Evolutionary conservation across 495 filamentous ascomycete species (phyloP).

Genomic region (Annulohypoxylon stygium): DNA sequence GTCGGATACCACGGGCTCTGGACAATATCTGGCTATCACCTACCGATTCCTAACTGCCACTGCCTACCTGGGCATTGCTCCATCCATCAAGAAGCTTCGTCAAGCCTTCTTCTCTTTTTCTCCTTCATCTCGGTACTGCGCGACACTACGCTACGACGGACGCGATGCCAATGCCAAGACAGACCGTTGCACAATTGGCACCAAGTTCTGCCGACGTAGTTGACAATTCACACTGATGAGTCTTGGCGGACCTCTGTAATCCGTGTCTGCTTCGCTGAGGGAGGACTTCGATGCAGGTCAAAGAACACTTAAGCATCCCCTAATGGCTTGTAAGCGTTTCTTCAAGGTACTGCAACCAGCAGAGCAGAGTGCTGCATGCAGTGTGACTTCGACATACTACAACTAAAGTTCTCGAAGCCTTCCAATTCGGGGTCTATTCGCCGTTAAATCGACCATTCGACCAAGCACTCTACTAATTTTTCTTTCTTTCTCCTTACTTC

Average conservation of each 20-base stretch:
- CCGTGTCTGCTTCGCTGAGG: conserved; percentile 37
- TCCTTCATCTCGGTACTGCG: conserved; percentile 40
- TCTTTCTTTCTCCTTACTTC: conserved; percentile 1
- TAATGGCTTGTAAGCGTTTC: conserved; percentile 23
- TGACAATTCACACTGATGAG: conserved; percentile 45
- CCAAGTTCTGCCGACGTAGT: conserved; percentile 46
- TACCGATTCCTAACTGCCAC: conserved; percentile 17
- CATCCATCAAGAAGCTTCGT: conserved; percentile 40
- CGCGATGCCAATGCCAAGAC: conserved; percentile 41
- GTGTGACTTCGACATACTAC: conserved; percentile 44
- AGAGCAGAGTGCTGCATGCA: conserved; percentile 42
- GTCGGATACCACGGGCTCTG: conserved; percentile 16
- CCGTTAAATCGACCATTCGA: conserved; percentile 46
- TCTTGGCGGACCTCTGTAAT: conserved; percentile 40
- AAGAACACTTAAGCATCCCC: conserved; percentile 35
- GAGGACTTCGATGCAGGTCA: conserved; percentile 44
- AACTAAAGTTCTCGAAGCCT: conserved; percentile 52
- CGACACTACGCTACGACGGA: conserved; percentile 39
- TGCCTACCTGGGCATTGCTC: not conserved
- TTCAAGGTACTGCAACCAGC: conserved; percentile 32
- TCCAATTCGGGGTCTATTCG: conserved; percentile 47
- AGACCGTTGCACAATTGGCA: conserved; percentile 45
- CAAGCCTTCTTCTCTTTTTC: conserved; percentile 20
- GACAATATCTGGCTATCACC: conserved; percentile 8
- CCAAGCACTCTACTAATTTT: conserved; percentile 25